Conservation (phyloP, 164 flowering plant species). For the Houttuynia cordata region DNA sequence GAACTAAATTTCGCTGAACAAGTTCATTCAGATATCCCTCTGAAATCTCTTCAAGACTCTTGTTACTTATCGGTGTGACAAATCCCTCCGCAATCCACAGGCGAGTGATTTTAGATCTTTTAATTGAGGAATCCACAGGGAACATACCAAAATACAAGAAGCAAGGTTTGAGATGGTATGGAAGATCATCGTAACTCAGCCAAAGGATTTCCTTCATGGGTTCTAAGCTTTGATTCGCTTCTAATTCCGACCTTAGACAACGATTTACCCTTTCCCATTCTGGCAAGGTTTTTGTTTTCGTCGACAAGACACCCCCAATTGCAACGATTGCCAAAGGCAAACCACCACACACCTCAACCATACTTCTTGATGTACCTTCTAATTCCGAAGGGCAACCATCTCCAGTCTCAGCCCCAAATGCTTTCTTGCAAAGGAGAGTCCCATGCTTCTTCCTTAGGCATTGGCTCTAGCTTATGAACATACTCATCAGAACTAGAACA, state of each 20-base stretch:
- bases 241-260: not conserved
- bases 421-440: not conserved
- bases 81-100: constrained; percentile 7
- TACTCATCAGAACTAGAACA: not conserved
- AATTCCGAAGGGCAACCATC: not conserved
- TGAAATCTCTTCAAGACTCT: constrained; percentile 4
- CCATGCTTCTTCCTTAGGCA: not conserved
- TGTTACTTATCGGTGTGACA: not conserved
- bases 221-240: not conserved
- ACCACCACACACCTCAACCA: not conserved
- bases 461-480: not conserved
- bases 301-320: not conserved
- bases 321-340: not conserved
- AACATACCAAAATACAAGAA: constrained; percentile 4
- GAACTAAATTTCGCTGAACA: constrained; percentile 1
- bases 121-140: not conserved
- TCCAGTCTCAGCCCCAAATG: not conserved
- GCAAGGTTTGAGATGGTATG: constrained; percentile 3
- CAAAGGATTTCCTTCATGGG: constrained; percentile 1
- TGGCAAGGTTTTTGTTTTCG: not conserved
- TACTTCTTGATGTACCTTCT: not conserved
- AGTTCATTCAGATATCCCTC: constrained; percentile 6
- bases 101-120: not conserved
- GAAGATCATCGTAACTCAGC: constrained; percentile 5
- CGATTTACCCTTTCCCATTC: not conserved